phyloP scores from a whole-genome alignment of 192 early-diverging fungal species.

The Coemansia furcata region DNA sequence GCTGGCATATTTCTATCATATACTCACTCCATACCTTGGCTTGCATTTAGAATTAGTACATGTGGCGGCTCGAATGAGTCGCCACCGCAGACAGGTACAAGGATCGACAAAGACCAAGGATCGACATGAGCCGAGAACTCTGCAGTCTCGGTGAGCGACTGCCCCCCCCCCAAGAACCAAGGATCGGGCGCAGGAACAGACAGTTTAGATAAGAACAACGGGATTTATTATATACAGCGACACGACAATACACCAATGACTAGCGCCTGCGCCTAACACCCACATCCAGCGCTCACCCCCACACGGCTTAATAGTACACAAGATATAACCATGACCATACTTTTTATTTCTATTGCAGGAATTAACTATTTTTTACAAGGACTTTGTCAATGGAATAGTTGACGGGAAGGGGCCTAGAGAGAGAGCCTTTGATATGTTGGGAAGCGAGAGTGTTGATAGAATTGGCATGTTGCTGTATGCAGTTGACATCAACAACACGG shows the following conservation, averaged over 20 bases:
- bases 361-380: neutral
- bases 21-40: neutral
- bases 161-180: no score
- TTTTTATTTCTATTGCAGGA: neutral
- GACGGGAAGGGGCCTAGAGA: neutral
- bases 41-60: neutral
- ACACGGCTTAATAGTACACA: neutral
- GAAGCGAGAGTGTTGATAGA: neutral
- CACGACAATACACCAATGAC: no score
- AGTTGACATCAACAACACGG: neutral
- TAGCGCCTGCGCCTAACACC: no score
- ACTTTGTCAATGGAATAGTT: neutral
- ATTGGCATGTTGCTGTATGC: neutral
- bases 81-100: no score
- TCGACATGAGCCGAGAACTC: no score
- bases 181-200: no score
- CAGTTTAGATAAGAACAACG: no score
- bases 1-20: neutral
- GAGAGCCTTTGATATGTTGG: neutral
- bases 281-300: no score
- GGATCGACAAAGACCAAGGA: no score
- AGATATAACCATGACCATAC: neutral
- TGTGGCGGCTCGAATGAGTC: no score
- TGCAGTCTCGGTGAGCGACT: no score
- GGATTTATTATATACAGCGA: no score